Evolutionary conservation across 2,329 filamentous ascomycete species (phyloP).

Genomic region (Microdochium trichocladiopsis): DNA sequence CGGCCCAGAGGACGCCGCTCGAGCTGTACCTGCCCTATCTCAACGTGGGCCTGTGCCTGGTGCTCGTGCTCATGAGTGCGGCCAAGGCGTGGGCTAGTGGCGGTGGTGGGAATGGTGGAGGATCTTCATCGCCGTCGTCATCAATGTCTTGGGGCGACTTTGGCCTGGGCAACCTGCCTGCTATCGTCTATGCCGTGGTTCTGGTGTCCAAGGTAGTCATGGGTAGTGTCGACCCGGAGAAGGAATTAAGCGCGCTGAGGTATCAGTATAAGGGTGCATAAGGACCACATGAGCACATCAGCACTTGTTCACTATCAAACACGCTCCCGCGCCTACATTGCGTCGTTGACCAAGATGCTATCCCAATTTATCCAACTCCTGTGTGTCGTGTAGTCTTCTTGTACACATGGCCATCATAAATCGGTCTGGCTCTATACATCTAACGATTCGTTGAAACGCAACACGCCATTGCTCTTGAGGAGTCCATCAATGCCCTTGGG

Average conservation of each 20-base stretch:
- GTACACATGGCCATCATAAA: too few species aligned
- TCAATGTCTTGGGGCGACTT: conserved; percentile 20
- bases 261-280: conserved; percentile 65
- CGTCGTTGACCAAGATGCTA: too few species aligned
- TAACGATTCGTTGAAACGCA: conserved; percentile 91
- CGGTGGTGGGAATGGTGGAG: conserved; percentile 6
- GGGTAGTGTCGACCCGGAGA: conserved; percentile 60
- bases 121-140: not conserved
- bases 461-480: conserved; percentile 75
- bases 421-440: conserved; percentile 43
- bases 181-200: conserved; percentile 52
- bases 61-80: conserved; percentile 41
- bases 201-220: conserved; percentile 59
- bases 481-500: conserved; percentile 84
- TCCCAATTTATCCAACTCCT: too few species aligned
- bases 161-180: conserved; percentile 44
- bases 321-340: too few species aligned
- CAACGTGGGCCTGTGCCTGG: conserved; percentile 47
- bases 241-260: conserved; percentile 52
- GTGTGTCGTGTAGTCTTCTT: too few species aligned
- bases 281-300: conserved; percentile 2
- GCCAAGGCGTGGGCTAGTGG: conserved; percentile 23
- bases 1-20: conserved; percentile 35
- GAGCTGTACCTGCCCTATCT: conserved; percentile 51
- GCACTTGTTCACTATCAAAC: too few species aligned